Evolutionary conservation across 176 grass and related monocot genomes (phyloP), one percentile per base, ranked within the genome.

Genomic region (Aegilops sharonensis): DNA sequence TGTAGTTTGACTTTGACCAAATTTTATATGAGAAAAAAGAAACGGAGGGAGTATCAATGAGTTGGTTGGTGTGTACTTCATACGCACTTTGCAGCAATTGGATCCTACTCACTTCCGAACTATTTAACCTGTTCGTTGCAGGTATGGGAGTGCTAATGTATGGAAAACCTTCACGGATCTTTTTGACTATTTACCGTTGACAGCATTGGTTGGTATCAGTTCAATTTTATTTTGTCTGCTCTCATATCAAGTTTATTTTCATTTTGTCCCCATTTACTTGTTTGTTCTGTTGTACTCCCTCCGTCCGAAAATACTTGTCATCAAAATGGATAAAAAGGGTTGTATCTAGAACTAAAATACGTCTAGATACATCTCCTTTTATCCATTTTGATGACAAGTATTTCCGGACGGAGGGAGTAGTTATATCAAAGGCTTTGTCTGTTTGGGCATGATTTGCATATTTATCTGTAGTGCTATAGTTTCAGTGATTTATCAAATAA

Each of bases 101-200:
- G 6, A 43, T 80, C 78, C 20, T 80, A 56, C 36, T 61, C 52
- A 11, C 62, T 31, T 42, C 18, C 17, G 66, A 77, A 73, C 35
- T 68, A n/a, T 76, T 81, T 68, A 70, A 48, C n/a, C 27, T 85
- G 18, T 85, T 85, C 42, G 77, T 88, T 68, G 77, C 78, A 93
- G 91, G 81, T 93, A 90, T 35, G 91, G 91, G 25, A 93, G 78
- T 86, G 91, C 91, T 60, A 93, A 88, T 88, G 91, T 93, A 14
- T 93, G 91, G 91, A 93, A 93, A 80, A 90, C 70, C 32, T 93
- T 90, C 79, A 93, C 91, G 47, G 91, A 93, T 72, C 85, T 93
- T 27, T 93, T 93, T 23, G 91, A 93, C 87, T 93, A 93, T 88
- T 77, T 93, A 39, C 91, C 91, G 3, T 75, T 93, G 57, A 93